Percentiles rank a stretch among this genome's conserved stretches.
phyloP scores from a whole-genome alignment of 2,329 filamentous ascomycete species.

The Fusarium pseudoanthophilum region DNA sequence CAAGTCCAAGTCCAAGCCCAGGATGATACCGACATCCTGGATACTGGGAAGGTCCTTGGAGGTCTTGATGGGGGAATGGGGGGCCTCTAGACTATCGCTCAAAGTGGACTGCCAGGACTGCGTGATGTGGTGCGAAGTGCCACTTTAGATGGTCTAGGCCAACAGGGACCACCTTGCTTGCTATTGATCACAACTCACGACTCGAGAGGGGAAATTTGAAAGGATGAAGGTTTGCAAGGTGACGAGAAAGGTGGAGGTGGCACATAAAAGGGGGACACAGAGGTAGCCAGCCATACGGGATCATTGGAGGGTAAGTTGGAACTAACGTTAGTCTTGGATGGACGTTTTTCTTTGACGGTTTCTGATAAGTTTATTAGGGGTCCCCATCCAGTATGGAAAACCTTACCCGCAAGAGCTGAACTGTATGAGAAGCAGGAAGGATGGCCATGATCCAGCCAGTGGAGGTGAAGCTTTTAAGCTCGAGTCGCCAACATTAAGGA shows the following conservation, averaged over 20 bases:
- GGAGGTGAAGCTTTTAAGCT: neutral
- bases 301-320: neutral
- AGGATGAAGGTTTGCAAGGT: neutral
- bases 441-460: neutral
- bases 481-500: neutral
- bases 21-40: neutral
- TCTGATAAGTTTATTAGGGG: neutral
- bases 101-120: conserved; percentile 1
- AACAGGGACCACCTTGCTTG: conserved; percentile 29
- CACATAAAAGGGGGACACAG: neutral
- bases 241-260: neutral
- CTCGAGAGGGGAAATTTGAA: conserved; percentile 1
- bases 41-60: neutral
- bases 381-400: neutral
- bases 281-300: neutral
- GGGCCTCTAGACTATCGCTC: conserved; percentile 6
- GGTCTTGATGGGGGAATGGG: neutral
- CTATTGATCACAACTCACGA: conserved; percentile 7
- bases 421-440: neutral
- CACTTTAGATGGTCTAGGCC: conserved; percentile 11
- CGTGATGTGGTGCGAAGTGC: conserved; percentile 4
- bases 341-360: neutral
- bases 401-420: neutral
- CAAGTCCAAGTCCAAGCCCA: neutral
- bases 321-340: neutral